A percentile compares a stretch with the other conserved stretches of the same genome.
Evolutionary conservation across 78 protist genomes (phyloP).

Genomic region (Pigoraptor vietnamica): DNA sequence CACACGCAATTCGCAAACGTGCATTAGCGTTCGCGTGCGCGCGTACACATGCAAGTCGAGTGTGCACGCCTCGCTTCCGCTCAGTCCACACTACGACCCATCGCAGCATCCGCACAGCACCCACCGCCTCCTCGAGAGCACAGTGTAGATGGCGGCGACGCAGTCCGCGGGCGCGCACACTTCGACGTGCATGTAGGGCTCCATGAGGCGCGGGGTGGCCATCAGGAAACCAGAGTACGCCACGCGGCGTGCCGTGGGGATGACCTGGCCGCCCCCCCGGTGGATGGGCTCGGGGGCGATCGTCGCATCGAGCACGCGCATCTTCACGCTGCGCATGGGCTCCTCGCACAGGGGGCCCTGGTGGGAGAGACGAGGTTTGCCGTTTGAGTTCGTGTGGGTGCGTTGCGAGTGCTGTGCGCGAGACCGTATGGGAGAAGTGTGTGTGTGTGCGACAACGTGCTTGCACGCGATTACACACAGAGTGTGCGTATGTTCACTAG

Average conservation of each 20-base stretch:
- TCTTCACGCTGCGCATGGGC: slow-evolving; percentile 80
- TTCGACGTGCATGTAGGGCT: slow-evolving; percentile 91
- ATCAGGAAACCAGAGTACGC: slow-evolving; percentile 70
- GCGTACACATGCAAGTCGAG: neutral
- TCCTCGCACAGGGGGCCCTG: slow-evolving; percentile 92
- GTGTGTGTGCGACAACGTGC: too few relatives aligned
- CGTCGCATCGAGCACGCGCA: slow-evolving; percentile 76
- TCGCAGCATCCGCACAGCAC: neutral
- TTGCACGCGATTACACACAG: too few relatives aligned
- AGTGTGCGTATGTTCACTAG: too few relatives aligned
- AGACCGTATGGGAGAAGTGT: too few relatives aligned
- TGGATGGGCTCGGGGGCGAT: slow-evolving; percentile 62
- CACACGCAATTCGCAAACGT: too few relatives aligned
- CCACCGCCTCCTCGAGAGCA: slow-evolving; percentile 70
- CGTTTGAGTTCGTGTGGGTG: neutral
- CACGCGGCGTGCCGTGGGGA: slow-evolving; percentile 91
- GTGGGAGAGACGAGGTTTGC: slow-evolving; percentile 4
- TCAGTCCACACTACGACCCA: neutral
- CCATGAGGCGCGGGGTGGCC: slow-evolving; percentile 77
- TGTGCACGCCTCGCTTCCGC: neutral
- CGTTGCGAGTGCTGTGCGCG: neutral
- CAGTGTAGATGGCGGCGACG: slow-evolving; percentile 78
- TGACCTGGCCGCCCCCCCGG: slow-evolving; percentile 82
- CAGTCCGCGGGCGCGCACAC: slow-evolving; percentile 88
- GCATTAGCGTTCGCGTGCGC: too few relatives aligned